Conservation (phyloP, 1,139 yeast species). For the Pichia cactophila region DNA sequence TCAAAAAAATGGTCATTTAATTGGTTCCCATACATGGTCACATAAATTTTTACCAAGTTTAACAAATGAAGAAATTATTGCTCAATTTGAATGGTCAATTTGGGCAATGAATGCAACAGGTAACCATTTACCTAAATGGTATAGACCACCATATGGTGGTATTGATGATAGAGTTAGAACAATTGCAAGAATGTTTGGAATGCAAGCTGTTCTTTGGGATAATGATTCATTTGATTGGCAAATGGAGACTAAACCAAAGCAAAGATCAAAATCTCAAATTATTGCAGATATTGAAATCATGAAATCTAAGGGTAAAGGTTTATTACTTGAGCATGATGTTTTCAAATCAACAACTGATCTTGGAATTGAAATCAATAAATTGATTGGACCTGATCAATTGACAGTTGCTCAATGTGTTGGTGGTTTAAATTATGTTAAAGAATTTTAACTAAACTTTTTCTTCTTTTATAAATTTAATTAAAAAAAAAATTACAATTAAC, state of each 20-base stretch:
- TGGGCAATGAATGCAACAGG: slow-evolving; percentile 99
- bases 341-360: slow-evolving; percentile 58
- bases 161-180: slow-evolving; percentile 77
- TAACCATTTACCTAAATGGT: slow-evolving; percentile 83
- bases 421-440: slow-evolving; percentile 37
- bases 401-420: slow-evolving; percentile 83
- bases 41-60: slow-evolving; percentile 77
- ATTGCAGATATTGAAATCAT: slow-evolving; percentile 48
- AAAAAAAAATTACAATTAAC: not conserved
- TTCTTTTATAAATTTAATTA: not conserved
- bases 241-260: slow-evolving; percentile 36
- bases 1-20: slow-evolving; percentile 57
- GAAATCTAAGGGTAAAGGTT: slow-evolving; percentile 42
- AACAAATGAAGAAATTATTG: slow-evolving; percentile 70
- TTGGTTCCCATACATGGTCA: slow-evolving; percentile 92
- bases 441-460: slow-evolving; percentile 5
- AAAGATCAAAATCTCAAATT: slow-evolving; percentile 44
- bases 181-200: slow-evolving; percentile 76
- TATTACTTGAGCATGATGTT: slow-evolving; percentile 83
- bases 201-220: slow-evolving; percentile 88
- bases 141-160: slow-evolving; percentile 95
- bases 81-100: slow-evolving; percentile 89
- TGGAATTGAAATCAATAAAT: slow-evolving; percentile 49
- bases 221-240: slow-evolving; percentile 91
- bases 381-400: slow-evolving; percentile 50